phyloP scores from a whole-genome alignment of 306 rosid genomes.

The Coriaria nepalensis region DNA sequence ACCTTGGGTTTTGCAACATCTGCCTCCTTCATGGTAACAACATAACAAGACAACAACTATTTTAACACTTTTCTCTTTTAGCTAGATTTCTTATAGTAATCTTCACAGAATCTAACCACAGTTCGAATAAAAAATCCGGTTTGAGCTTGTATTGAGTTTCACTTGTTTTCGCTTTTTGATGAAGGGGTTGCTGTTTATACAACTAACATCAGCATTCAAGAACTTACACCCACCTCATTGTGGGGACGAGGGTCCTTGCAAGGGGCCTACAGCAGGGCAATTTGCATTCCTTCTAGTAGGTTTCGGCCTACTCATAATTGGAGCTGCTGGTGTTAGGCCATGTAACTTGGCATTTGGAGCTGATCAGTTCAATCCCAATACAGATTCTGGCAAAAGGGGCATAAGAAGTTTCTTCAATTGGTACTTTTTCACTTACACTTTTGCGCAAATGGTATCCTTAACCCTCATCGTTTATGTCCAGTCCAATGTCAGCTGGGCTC shows the following conservation, averaged over 20 bases:
- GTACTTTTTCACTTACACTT: slow-evolving; percentile 64
- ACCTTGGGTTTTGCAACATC: slow-evolving; percentile 45
- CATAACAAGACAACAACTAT: too few species aligned
- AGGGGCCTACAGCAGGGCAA: slow-evolving; percentile 55
- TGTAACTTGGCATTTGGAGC: slow-evolving; percentile 88
- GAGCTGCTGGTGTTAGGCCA: slow-evolving; percentile 77
- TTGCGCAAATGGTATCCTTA: slow-evolving; percentile 50
- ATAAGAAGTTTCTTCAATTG: slow-evolving; percentile 85
- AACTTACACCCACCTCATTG: slow-evolving; percentile 66
- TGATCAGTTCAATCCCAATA: slow-evolving; percentile 70
- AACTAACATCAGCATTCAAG: slow-evolving; percentile 57
- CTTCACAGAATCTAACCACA: too few species aligned
- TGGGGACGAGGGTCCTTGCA: slow-evolving; percentile 28
- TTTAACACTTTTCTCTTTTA: too few species aligned
- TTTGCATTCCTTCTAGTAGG: slow-evolving; percentile 42
- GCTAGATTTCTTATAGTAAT: too few species aligned
- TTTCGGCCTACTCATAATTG: slow-evolving; percentile 42
- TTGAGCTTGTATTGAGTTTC: background rate
- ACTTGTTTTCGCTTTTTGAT: slow-evolving; percentile 7
- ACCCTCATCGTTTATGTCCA: slow-evolving; percentile 66
- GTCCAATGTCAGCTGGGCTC: slow-evolving; percentile 65
- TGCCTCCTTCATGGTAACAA: slow-evolving; percentile 65
- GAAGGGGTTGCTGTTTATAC: slow-evolving; percentile 63
- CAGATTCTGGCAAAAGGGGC: slow-evolving; percentile 69
- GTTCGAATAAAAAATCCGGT: too few species aligned